phyloP scores from a whole-genome alignment of 305 asterid species.

The Solanum hybrid region DNA sequence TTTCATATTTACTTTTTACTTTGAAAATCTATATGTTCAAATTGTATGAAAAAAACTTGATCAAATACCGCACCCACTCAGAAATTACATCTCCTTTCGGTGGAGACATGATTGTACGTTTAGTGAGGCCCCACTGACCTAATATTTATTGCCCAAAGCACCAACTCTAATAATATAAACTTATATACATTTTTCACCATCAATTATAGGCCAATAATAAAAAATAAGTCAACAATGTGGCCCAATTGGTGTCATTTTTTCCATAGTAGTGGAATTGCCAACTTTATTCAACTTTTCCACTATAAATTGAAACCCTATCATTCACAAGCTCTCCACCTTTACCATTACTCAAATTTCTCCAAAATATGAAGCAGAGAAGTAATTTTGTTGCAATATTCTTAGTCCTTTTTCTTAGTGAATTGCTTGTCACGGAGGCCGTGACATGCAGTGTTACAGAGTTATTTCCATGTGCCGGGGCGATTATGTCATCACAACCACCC shows the following conservation, averaged over 20 bases:
- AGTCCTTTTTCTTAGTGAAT: not conserved
- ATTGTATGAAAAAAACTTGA: no score
- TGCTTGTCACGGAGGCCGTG: not conserved
- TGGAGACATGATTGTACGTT: not conserved
- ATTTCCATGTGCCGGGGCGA: conserved; percentile 3
- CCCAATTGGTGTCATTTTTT: not conserved
- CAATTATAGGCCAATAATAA: not conserved
- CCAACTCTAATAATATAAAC: not conserved
- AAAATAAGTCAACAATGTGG: not conserved
- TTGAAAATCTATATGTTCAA: no score
- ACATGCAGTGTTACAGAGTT: conserved; percentile 7
- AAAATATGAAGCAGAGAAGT: not conserved
- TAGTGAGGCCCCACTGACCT: not conserved
- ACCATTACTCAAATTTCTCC: not conserved
- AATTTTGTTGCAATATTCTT: not conserved
- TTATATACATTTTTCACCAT: not conserved
- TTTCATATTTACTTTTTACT: no score
- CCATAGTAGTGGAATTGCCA: not conserved
- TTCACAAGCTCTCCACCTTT: not conserved
- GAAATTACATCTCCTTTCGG: not conserved
- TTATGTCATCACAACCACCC: conserved; percentile 2
- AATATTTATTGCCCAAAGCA: not conserved
- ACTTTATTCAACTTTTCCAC: not conserved
- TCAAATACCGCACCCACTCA: not conserved
- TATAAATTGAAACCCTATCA: not conserved